Evolutionary conservation across 2,329 filamentous ascomycete genomes (phyloP).

Genomic region (Pestalotiopsis sp.): DNA sequence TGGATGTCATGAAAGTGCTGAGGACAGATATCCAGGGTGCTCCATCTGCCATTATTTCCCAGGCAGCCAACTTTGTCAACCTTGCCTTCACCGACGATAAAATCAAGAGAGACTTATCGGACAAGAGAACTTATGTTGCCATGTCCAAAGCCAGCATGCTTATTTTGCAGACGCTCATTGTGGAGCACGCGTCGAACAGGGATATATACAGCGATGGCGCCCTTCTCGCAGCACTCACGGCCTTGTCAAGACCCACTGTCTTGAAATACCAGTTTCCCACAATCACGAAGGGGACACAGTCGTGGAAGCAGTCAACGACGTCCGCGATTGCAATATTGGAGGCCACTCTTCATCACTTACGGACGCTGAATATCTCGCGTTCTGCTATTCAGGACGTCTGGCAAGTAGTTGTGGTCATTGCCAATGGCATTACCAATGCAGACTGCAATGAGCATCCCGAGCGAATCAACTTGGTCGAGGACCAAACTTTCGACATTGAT

Average conservation of each 20-base stretch:
- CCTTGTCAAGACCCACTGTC: conserved; percentile 68
- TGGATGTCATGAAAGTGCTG: conserved; percentile 68
- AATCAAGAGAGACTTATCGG: conserved; percentile 29
- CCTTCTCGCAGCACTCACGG: conserved; percentile 63
- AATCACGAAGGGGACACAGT: conserved; percentile 66
- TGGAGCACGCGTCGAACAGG: conserved; percentile 58
- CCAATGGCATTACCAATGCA: conserved; percentile 69
- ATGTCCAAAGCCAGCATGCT: conserved; percentile 81
- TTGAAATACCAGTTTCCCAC: conserved; percentile 80
- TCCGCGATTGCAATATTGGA: conserved; percentile 68
- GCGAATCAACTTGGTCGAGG: conserved; percentile 54
- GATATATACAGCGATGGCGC: conserved; percentile 71
- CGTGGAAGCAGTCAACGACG: conserved; percentile 81
- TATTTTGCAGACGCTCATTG: conserved; percentile 62
- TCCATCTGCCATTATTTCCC: conserved; percentile 65
- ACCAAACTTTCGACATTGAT: conserved; percentile 79
- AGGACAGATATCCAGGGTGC: conserved; percentile 65
- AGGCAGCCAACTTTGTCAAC: conserved; percentile 69
- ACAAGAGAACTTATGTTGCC: conserved; percentile 80
- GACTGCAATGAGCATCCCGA: conserved; percentile 51
- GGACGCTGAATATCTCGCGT: conserved; percentile 45
- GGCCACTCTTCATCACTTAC: conserved; percentile 62
- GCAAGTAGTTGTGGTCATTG: conserved; percentile 64
- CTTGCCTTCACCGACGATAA: conserved; percentile 60
- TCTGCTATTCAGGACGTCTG: conserved; percentile 62